Evolutionary conservation across 345 rosid species (phyloP).

Genomic region (Erodium maritimum): DNA sequence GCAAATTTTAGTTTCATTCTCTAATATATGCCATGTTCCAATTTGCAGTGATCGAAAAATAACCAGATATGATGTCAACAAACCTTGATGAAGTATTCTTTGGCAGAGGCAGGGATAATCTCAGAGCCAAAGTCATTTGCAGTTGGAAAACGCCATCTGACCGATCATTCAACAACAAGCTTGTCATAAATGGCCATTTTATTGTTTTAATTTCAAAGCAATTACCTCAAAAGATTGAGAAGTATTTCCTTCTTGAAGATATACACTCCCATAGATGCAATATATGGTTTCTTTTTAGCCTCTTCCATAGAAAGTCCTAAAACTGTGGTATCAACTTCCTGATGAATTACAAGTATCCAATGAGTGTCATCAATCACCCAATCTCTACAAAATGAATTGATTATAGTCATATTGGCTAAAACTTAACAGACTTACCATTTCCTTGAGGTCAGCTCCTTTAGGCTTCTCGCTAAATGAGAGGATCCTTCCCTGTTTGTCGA

Average conservation of each 20-base stretch:
- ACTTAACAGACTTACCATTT: no score
- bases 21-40: no score
- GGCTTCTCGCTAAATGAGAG: constrained; percentile 90
- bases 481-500: constrained; percentile 73
- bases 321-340: constrained; percentile 84
- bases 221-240: constrained; percentile 78
- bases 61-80: neutral
- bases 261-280: constrained; percentile 96
- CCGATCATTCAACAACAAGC: neutral
- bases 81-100: constrained; percentile 58
- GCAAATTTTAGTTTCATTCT: no score
- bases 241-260: constrained; percentile 93
- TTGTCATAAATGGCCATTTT: no score
- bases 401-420: no score
- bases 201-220: no score
- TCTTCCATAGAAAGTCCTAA: constrained; percentile 72
- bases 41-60: no score
- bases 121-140: constrained; percentile 97
- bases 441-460: constrained; percentile 63
- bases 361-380: no score
- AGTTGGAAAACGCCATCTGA: constrained; percentile 96
- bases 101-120: constrained; percentile 90
- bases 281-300: constrained; percentile 83
- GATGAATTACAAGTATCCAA: no score
- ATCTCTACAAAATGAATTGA: no score